A percentile compares a stretch with the other conserved stretches of the same genome.
phyloP scores from a whole-genome alignment of 306 rosid genomes.

The Macrotyloma uniflorum region DNA sequence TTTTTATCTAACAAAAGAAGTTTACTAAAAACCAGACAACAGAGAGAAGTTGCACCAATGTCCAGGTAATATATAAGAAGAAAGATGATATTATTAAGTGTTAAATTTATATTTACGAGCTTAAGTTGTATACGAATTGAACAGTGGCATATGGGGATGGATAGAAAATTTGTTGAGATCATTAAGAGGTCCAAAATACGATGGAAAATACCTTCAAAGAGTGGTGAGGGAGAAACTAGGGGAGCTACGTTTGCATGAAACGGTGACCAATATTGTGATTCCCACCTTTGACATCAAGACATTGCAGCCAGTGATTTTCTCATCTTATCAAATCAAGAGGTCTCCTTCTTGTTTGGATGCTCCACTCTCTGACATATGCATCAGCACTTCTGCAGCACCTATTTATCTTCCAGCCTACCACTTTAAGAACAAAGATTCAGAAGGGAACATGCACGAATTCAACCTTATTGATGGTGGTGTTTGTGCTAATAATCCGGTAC shows the following conservation, averaged over 20 bases:
- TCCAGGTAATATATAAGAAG: neutral
- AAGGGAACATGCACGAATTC: constrained; percentile 45
- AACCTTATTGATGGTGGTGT: constrained; percentile 70
- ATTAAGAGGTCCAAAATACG: constrained; percentile 71
- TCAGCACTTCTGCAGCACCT: constrained; percentile 63
- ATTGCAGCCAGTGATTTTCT: constrained; percentile 54
- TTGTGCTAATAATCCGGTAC: constrained; percentile 67
- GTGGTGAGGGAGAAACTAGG: constrained; percentile 61
- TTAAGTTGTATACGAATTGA: neutral
- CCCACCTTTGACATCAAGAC: constrained; percentile 57
- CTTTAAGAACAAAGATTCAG: constrained; percentile 40
- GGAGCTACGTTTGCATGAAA: constrained; percentile 51
- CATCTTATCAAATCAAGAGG: constrained; percentile 43
- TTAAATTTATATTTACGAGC: neutral
- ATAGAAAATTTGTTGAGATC: constrained; percentile 5
- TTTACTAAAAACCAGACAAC: too few species aligned
- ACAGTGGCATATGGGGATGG: neutral
- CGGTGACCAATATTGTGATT: constrained; percentile 70
- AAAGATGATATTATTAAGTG: too few species aligned
- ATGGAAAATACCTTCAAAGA: constrained; percentile 64
- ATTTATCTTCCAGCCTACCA: constrained; percentile 55
- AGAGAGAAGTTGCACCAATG: neutral
- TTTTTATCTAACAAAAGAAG: neutral
- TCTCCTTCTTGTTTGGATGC: constrained; percentile 46
- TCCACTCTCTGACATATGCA: constrained; percentile 57